Percentiles rank a stretch among this genome's conserved stretches.
Conservation (phyloP, 2,329 filamentous ascomycete species). For the Plectosphaerella plurivora region DNA sequence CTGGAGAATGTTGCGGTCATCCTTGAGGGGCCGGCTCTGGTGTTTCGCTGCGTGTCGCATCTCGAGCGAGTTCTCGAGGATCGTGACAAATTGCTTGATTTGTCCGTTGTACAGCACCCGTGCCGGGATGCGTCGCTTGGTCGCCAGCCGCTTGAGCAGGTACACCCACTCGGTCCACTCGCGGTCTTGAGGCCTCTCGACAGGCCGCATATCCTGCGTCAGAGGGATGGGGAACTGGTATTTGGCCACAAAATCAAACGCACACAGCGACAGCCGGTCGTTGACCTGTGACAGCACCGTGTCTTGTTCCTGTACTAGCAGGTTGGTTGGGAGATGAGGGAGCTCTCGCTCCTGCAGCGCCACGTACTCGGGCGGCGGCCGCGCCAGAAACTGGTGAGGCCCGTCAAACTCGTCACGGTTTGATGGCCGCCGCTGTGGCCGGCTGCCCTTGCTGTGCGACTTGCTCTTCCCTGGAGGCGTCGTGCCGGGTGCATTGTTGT, state of each 20-base stretch:
- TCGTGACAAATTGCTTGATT: constrained; percentile 87
- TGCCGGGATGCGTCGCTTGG: constrained; percentile 79
- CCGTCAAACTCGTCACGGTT: constrained; percentile 89
- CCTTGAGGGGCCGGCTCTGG: constrained; percentile 77
- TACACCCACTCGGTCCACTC: constrained; percentile 95
- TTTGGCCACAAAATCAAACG: constrained; percentile 86
- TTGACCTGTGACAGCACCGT: constrained; percentile 76
- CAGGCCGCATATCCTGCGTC: constrained; percentile 74
- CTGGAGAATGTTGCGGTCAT: constrained; percentile 84
- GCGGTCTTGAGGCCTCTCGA: constrained; percentile 69
- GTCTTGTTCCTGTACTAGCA: constrained; percentile 81
- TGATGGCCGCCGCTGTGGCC: constrained; percentile 64
- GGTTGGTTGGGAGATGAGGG: constrained; percentile 75
- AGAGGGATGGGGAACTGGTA: constrained; percentile 87
- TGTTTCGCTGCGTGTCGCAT: constrained; percentile 84
- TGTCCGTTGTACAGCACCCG: constrained; percentile 83
- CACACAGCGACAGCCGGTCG: constrained; percentile 78
- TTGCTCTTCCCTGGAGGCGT: constrained; percentile 39
- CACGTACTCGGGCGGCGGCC: constrained; percentile 65
- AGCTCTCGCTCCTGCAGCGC: constrained; percentile 76
- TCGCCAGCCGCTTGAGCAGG: constrained; percentile 78
- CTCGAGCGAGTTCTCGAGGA: constrained; percentile 82
- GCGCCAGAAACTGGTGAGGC: constrained; percentile 75
- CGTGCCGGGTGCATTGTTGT: constrained; percentile 37
- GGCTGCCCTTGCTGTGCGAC: constrained; percentile 36